Evolutionary conservation across 1,139 yeast species (phyloP).

Genomic region (Eremothecium coryli): DNA sequence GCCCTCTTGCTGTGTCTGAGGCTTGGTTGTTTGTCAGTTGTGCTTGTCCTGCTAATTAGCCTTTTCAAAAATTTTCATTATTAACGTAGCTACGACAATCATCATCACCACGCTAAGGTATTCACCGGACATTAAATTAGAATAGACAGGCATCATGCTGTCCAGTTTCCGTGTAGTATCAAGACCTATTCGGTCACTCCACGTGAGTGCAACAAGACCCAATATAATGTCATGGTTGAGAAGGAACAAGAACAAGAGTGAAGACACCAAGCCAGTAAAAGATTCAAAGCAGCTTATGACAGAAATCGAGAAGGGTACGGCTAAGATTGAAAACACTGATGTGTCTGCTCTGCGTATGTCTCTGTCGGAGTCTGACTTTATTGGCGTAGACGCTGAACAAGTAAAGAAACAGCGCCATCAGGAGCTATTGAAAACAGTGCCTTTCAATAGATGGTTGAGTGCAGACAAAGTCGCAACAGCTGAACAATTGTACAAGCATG

Average conservation of each 20-base stretch:
- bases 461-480: conserved; percentile 22
- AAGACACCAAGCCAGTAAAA: conserved; percentile 9
- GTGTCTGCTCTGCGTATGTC: conserved; percentile 12
- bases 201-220: conserved; percentile 18
- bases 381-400: conserved; percentile 19
- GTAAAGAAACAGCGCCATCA: conserved; percentile 11
- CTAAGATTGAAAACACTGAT: conserved; percentile 1
- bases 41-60: no score
- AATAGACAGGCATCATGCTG: no score
- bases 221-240: conserved; percentile 35
- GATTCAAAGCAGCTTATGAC: conserved; percentile 19
- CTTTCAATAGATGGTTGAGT: conserved; percentile 32
- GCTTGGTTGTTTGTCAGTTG: no score
- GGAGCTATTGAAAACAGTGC: conserved; percentile 13
- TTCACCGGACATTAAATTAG: no score
- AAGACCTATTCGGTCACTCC: no score
- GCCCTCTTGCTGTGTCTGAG: no score
- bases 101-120: no score
- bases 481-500: conserved; percentile 22
- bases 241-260: conserved; percentile 19
- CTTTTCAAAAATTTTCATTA: no score
- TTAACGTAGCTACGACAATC: no score
- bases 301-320: conserved; percentile 19
- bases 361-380: conserved; percentile 23
- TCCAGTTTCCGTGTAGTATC: no score